Evolutionary conservation across 2,329 filamentous ascomycete genomes (phyloP).

Genomic region (Chaetomium olivaceum): DNA sequence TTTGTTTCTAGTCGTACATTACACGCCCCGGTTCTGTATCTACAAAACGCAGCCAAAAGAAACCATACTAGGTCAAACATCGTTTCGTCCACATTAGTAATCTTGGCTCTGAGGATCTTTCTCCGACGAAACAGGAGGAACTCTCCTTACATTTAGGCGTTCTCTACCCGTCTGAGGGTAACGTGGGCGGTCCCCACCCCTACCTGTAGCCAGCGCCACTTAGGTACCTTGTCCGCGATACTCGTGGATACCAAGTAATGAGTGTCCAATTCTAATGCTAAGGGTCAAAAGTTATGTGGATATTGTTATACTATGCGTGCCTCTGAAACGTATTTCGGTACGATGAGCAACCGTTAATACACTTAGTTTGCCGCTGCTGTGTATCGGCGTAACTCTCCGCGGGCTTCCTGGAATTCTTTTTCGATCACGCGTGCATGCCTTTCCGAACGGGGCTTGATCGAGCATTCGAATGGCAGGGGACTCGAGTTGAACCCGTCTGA

Average conservation of each 20-base stretch:
- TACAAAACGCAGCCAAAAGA: background rate
- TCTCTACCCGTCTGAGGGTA: too few relatives aligned
- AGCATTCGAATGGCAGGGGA: conserved; percentile 45
- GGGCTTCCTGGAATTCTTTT: conserved; percentile 36
- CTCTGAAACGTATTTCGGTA: background rate
- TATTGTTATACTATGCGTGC: background rate
- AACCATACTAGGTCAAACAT: background rate
- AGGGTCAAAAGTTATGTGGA: background rate
- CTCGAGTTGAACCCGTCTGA: conserved; percentile 47
- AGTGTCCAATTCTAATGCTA: too few relatives aligned
- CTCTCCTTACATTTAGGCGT: too few relatives aligned
- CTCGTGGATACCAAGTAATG: too few relatives aligned
- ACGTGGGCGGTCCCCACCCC: too few relatives aligned
- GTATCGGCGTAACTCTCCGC: conserved; percentile 29
- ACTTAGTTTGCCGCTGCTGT: background rate
- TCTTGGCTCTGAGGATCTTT: background rate
- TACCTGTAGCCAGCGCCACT: too few relatives aligned
- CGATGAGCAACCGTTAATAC: background rate
- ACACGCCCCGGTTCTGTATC: background rate
- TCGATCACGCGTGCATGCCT: conserved; percentile 39
- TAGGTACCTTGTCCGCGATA: too few relatives aligned
- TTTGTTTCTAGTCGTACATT: background rate
- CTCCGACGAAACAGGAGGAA: too few relatives aligned
- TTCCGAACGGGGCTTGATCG: conserved; percentile 40
- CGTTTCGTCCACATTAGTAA: background rate